Percentiles rank a stretch among this genome's conserved stretches.
These are phyloP conservation scores for Pleurotus salmoneostramineus DNA, from an alignment of 768 basidiomycete genomes.

Conservation along the genomic window DNA sequence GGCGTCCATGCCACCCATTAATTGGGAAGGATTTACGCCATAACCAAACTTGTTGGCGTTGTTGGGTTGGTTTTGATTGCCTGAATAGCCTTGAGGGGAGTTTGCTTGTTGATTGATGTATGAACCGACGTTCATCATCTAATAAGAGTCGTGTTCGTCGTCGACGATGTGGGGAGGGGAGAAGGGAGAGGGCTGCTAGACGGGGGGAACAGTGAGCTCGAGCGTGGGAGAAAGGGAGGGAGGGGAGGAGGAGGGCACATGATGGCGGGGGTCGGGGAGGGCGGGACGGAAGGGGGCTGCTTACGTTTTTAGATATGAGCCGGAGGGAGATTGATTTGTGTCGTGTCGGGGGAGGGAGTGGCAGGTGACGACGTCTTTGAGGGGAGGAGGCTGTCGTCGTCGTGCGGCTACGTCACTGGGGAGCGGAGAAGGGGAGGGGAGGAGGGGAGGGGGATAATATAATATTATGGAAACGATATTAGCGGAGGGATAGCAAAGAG, in stretches of 20 bases:
- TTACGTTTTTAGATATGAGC: slow-evolving; percentile 7
- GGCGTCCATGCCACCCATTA: slow-evolving; percentile 20
- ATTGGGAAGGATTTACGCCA: slow-evolving; percentile 6
- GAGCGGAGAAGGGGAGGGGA: background rate
- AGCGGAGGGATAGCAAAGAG: no score
- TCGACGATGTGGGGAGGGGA: slow-evolving; percentile 2
- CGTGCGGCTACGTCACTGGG: background rate
- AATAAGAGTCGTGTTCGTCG: background rate
- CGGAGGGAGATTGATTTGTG: slow-evolving; percentile 2
- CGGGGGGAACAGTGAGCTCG: background rate
- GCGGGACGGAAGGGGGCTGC: slow-evolving; percentile 1
- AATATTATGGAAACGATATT: no score
- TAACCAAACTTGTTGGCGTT: slow-evolving; percentile 2
- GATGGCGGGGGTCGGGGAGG: background rate
- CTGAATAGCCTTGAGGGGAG: background rate
- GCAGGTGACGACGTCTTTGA: background rate
- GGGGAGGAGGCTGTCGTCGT: slow-evolving; percentile 3
- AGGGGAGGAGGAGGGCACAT: background rate
- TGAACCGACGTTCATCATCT: slow-evolving; percentile 6
- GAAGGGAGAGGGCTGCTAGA: background rate
- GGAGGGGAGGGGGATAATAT: no score
- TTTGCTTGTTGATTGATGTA: background rate
- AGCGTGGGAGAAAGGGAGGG: slow-evolving; percentile 5
- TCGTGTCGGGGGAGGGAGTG: background rate
- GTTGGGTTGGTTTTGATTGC: background rate